Base-by-base conservation (phyloP, 768 basidiomycete species). In the Amanita exitialis region DNA sequence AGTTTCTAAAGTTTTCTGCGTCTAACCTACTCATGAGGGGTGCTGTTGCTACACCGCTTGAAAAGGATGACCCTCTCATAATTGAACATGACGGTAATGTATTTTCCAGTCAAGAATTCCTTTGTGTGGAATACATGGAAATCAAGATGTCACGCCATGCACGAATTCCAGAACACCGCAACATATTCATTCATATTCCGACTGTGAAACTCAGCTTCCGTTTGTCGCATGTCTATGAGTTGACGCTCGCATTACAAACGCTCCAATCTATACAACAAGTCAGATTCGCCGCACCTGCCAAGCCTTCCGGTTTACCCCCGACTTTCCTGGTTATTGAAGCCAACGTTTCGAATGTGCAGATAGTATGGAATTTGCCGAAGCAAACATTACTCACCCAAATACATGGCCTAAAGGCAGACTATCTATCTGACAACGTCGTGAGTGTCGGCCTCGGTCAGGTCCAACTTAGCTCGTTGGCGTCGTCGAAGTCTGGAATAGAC, bases 181-280 rank as follows among this genome's bases (percentile, higher is more conserved):
- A n/a, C 35, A 57, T 79, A 18, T 66, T 71, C 1, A 61, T 80
- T 12, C 59, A 67, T n/a, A 65, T 86, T 16, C 78, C 82, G 13
- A 71, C 74, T 46, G 62, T 82, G 27, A 69, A 72, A 32, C 69
- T 71, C 5, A 69, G 68, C 39, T 71, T 90, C 53, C 76, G 80
- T 57, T 64, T 89, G 49, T 76, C 78, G 13, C 80, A 86, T 61
- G 68, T 83, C 27, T 93, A 93, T 61, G 82, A 80, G 57, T 58
- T 71, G 13, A 68, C 92, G 38, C 74, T 90, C 44, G 86, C 82
- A 2, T 21, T 47, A 9, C 50, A 44, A 36, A 51, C 23, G 34
- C 23, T 51, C 15, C 50, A 43, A 44, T 51, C 50, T 34, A 16
- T 51, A 13, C 42, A 36, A 28, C 42, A 51, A 37, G 32, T 44